Evolutionary conservation across 495 filamentous ascomycete species (phyloP), one percentile per base, ranked within the genome.

Genomic region (Parachaetomium inaequale): DNA sequence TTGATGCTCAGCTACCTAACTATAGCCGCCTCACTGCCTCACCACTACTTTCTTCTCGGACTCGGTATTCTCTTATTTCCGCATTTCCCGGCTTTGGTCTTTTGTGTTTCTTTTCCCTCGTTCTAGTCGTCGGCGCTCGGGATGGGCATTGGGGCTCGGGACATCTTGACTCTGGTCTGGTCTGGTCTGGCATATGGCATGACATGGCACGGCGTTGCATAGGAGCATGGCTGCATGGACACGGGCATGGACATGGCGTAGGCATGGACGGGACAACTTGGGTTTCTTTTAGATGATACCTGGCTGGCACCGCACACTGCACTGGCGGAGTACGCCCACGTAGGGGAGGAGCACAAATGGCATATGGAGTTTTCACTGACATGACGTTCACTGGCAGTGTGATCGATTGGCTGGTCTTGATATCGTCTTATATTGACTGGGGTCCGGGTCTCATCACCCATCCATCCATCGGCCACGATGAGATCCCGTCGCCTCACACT

Each of bases 121-220:
- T 53, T 26, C 19, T 19, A 46, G 17, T 55, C 7, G 21, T 55
- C 53, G 15, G 5, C 17, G 15, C 26, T 19, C 34, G 17, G 29
- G 46, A 49, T 15, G 28, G n/a, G n/a, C n/a, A n/a, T n/a, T 26
- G 21, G 25, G 28, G 25, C 15, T 32, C 3, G 50, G 50, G 26
- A 32, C n/a, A 6, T n/a, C 12, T 31, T 15, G 3, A n/a, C n/a
- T n/a, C n/a, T n/a, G 26, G 3, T n/a, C 26, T 52, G 50, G 50
- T 52, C 28, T 31, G 50, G 50, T 52, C 28, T 52, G 29, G 28
- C 50, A 32, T 34, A 52, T 52, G 50, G 19, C 50, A 52, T 34
- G 50, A 25, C 43, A 46, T 46, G 19, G 43, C 43, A 46, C 43
- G 19, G 43, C 43, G 43, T 46, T 46, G 43, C 43, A 46, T n/a